A percentile compares a stretch with the other conserved stretches of the same genome.
Evolutionary conservation across 768 basidiomycete species (phyloP).

Genomic region (Panus rudis): DNA sequence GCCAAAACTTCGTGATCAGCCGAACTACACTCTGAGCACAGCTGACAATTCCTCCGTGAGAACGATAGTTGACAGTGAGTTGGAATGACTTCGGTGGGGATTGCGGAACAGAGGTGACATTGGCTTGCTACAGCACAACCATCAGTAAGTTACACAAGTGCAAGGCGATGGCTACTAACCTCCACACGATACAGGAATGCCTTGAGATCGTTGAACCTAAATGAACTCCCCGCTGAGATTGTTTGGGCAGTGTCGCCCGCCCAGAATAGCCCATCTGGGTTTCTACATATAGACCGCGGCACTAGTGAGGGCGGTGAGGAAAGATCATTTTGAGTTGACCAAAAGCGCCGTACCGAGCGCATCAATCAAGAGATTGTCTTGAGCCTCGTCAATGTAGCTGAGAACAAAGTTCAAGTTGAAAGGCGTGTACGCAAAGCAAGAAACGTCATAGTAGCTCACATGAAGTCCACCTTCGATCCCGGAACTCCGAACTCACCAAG

Average conservation of each 20-base stretch:
- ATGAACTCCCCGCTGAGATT: conserved; percentile 65
- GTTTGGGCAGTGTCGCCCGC: conserved; percentile 79
- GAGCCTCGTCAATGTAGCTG: conserved; percentile 70
- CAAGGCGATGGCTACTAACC: conserved; percentile 20
- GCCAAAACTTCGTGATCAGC: conserved; percentile 26
- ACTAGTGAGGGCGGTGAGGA: conserved; percentile 33
- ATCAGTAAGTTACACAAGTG: background rate
- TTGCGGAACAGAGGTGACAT: background rate
- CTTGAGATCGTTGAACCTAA: conserved; percentile 65
- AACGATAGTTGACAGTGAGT: conserved; percentile 28
- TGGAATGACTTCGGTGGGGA: conserved; percentile 22
- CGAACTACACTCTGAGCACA: conserved; percentile 26
- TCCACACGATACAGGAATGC: conserved; percentile 59
- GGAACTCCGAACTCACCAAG: conserved; percentile 25
- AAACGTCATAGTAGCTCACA: conserved; percentile 32
- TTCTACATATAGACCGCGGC: conserved; percentile 52
- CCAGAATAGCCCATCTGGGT: conserved; percentile 67
- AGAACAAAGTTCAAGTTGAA: background rate
- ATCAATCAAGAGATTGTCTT: conserved; percentile 67
- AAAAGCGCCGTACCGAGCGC: conserved; percentile 36
- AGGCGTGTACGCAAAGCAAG: background rate
- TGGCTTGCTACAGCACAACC: background rate
- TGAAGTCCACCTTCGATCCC: conserved; percentile 42
- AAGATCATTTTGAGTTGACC: background rate
- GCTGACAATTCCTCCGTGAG: conserved; percentile 28